Evolutionary conservation across 441 rosid genomes (phyloP).

Genomic region (Gossypium gossypioides): DNA sequence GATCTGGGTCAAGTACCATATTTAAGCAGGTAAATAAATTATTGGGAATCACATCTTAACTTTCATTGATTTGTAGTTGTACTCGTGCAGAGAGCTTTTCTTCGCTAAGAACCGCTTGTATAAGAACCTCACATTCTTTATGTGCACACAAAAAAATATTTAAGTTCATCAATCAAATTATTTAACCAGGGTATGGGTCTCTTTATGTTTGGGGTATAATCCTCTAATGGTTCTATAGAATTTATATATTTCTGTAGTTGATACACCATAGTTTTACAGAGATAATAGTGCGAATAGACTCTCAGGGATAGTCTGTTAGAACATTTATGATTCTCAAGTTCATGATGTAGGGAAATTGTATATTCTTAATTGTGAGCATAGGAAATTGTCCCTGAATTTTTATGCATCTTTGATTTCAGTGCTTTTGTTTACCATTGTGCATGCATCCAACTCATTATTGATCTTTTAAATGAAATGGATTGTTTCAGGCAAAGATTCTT

Average conservation of each 20-base stretch:
- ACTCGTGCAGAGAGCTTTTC: background rate
- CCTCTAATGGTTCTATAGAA: background rate
- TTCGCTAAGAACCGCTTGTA: background rate
- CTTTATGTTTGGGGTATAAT: background rate
- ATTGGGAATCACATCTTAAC: constrained; percentile 7
- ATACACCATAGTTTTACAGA: background rate
- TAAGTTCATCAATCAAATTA: background rate
- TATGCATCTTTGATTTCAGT: background rate
- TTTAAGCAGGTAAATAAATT: constrained; percentile 66
- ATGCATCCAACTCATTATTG: background rate
- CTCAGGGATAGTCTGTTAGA: background rate
- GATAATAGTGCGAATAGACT: background rate
- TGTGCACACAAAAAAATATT: background rate
- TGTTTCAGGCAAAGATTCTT: constrained; percentile 77
- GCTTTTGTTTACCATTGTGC: background rate
- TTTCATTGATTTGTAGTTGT: background rate
- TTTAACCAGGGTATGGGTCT: background rate
- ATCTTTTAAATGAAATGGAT: constrained; percentile 10
- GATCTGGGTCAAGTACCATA: constrained; percentile 91
- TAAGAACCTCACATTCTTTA: background rate
- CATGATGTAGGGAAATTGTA: background rate
- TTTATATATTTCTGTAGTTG: background rate
- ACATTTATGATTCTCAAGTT: background rate
- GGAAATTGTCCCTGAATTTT: background rate
- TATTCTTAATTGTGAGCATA: background rate